These are phyloP conservation scores for Komagataella ulmi DNA, from an alignment of 805 yeast species.

Conservation along the genomic window DNA sequence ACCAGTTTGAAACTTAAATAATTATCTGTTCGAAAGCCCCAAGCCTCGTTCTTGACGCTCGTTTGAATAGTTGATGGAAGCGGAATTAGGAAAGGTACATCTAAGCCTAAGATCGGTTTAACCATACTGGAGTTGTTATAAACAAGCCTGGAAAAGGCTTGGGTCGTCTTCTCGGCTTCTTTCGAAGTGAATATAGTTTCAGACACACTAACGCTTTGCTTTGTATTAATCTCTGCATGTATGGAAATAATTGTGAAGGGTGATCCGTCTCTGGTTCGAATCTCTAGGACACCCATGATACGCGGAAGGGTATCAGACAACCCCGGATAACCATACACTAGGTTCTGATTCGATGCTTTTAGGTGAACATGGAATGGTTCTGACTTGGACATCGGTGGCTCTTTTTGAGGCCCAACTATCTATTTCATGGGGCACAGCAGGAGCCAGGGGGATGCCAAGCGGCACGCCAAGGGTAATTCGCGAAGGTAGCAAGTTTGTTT, in stretches of 20 bases:
- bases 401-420: not conserved
- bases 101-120: constrained; percentile 1
- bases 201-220: not conserved
- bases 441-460: not conserved
- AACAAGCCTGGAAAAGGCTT: not conserved
- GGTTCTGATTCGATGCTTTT: not conserved
- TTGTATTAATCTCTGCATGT: not conserved
- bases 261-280: constrained; percentile 1
- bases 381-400: not conserved
- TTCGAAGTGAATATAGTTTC: not conserved
- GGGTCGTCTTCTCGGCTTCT: not conserved
- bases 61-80: not conserved
- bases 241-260: constrained; percentile 1
- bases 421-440: not conserved
- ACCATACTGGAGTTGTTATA: not conserved
- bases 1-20: not conserved
- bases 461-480: not conserved
- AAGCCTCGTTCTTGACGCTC: not conserved
- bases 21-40: not conserved
- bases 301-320: constrained; percentile 1
- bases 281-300: constrained; percentile 1
- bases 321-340: constrained; percentile 2
- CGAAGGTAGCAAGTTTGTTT: not conserved
- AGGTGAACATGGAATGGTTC: constrained; percentile 1
- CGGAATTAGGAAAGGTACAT: constrained; percentile 2